A percentile compares a stretch with the other conserved stretches of the same genome.
These are phyloP conservation scores for Elsinoe arachidis DNA, from an alignment of 2,329 filamentous ascomycete species.

Conservation along the genomic window DNA sequence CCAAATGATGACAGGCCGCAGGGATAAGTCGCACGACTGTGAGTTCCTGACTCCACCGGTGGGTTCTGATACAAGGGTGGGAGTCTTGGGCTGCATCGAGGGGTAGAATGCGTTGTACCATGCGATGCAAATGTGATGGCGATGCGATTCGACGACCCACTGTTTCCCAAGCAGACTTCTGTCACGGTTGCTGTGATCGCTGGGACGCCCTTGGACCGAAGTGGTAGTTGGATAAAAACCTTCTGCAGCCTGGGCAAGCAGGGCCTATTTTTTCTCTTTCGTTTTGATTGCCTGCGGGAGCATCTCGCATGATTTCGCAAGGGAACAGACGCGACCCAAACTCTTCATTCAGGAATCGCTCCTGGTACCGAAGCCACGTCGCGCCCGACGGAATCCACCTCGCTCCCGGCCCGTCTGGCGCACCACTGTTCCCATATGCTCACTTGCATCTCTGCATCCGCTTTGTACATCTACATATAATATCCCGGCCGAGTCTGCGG, in stretches of 20 bases:
- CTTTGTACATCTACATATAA: background rate
- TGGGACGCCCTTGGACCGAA: slow-evolving; percentile 8
- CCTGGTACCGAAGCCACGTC: slow-evolving; percentile 4
- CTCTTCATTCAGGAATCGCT: background rate
- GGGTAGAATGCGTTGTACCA: background rate
- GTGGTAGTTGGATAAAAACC: slow-evolving; percentile 2
- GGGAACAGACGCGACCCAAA: background rate
- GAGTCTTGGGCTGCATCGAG: slow-evolving; percentile 3
- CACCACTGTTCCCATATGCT: background rate
- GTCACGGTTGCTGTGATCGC: background rate
- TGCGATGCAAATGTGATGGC: background rate
- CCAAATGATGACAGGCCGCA: slow-evolving; percentile 1
- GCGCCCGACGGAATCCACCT: background rate
- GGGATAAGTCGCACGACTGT: background rate
- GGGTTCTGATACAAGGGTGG: slow-evolving; percentile 1
- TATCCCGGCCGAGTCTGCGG: background rate
- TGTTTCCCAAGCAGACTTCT: background rate
- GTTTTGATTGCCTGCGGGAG: background rate
- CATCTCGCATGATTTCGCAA: slow-evolving; percentile 3
- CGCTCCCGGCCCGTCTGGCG: background rate
- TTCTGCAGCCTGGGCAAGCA: background rate
- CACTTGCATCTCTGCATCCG: slow-evolving; percentile 1
- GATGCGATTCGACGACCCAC: background rate
- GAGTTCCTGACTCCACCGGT: background rate
- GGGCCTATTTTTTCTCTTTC: background rate